phyloP scores from a whole-genome alignment of 495 filamentous ascomycete species.

The Eremomyces bilateralis region DNA sequence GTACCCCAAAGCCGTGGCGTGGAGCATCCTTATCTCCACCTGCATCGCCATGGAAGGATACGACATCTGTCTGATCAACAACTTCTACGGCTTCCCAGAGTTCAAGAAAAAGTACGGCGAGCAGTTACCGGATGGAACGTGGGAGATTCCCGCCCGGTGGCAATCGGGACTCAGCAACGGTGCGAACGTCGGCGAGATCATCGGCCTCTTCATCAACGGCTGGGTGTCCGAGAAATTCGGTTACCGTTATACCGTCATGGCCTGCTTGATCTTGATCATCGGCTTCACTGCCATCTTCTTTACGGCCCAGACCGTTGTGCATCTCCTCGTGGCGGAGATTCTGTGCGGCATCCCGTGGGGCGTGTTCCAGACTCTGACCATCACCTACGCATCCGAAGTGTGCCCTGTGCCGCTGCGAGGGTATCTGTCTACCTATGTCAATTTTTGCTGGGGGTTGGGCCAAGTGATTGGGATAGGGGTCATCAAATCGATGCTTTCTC shows the following conservation, averaged over 20 bases:
- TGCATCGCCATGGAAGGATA: constrained; percentile 26
- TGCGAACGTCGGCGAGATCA: constrained; percentile 15
- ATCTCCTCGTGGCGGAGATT: constrained; percentile 12
- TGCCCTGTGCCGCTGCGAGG: constrained; percentile 12
- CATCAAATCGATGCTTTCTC: constrained; percentile 13
- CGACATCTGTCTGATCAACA: constrained; percentile 18
- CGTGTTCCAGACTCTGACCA: constrained; percentile 17
- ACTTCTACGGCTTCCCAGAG: constrained; percentile 17
- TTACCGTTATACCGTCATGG: constrained; percentile 13
- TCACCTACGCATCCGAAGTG: constrained; percentile 17
- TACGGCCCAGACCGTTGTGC: constrained; percentile 11
- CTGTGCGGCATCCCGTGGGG: constrained; percentile 15
- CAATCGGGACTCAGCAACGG: constrained; percentile 15
- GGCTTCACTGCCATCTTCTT: constrained; percentile 17
- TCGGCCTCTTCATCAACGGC: constrained; percentile 17
- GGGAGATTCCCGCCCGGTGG: constrained; percentile 12
- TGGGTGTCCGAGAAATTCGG: constrained; percentile 11
- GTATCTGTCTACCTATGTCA: constrained; percentile 16
- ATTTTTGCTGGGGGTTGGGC: constrained; percentile 21
- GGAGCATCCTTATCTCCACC: constrained; percentile 19
- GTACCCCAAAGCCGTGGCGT: constrained; percentile 18
- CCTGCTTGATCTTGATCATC: constrained; percentile 8
- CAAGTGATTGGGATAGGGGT: constrained; percentile 19
- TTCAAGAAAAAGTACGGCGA: constrained; percentile 17
- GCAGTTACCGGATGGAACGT: constrained; percentile 11